Evolutionary conservation across 2,329 filamentous ascomycete genomes (phyloP).

Genomic region (Rachicladosporium sp.): DNA sequence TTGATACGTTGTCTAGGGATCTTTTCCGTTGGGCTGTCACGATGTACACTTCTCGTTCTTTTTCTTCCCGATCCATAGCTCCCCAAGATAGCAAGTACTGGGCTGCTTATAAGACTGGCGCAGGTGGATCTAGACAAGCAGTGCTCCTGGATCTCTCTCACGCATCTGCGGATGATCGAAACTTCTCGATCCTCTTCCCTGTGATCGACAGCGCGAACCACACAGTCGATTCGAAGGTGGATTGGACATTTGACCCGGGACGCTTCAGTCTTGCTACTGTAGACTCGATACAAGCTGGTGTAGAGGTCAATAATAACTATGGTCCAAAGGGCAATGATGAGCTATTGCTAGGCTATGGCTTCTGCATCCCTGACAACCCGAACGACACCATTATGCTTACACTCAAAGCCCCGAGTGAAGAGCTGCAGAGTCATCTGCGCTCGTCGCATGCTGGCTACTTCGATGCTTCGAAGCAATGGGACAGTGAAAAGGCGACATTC

Average conservation of each 20-base stretch:
- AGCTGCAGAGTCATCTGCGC: constrained; percentile 21
- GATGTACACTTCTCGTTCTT: constrained; percentile 39
- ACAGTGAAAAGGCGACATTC: constrained; percentile 24
- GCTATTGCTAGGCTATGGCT: constrained; percentile 41
- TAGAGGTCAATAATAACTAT: constrained; percentile 42
- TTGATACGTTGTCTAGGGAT: constrained; percentile 25
- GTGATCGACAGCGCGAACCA: constrained; percentile 40
- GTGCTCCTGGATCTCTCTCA: constrained; percentile 23
- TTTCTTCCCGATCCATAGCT: constrained; percentile 30
- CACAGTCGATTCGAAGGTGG: constrained; percentile 32
- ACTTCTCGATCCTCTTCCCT: constrained; percentile 37
- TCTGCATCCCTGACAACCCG: constrained; percentile 35
- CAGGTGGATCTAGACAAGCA: constrained; percentile 18
- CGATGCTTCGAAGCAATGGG: constrained; percentile 19
- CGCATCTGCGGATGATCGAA: constrained; percentile 20
- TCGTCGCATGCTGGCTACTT: constrained; percentile 24
- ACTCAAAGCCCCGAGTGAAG: constrained; percentile 27
- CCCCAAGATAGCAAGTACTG: constrained; percentile 25
- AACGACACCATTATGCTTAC: constrained; percentile 34
- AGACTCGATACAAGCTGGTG: constrained; percentile 22
- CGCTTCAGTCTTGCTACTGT: constrained; percentile 29
- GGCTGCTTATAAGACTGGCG: constrained; percentile 22
- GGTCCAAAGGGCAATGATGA: constrained; percentile 42
- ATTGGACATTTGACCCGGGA: constrained; percentile 33
- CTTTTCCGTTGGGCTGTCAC: constrained; percentile 40